A percentile compares a stretch with the other conserved stretches of the same genome.
Conservation (phyloP, 139 green algal genomes). For the Chlamydomonas sphaeroides region DNA sequence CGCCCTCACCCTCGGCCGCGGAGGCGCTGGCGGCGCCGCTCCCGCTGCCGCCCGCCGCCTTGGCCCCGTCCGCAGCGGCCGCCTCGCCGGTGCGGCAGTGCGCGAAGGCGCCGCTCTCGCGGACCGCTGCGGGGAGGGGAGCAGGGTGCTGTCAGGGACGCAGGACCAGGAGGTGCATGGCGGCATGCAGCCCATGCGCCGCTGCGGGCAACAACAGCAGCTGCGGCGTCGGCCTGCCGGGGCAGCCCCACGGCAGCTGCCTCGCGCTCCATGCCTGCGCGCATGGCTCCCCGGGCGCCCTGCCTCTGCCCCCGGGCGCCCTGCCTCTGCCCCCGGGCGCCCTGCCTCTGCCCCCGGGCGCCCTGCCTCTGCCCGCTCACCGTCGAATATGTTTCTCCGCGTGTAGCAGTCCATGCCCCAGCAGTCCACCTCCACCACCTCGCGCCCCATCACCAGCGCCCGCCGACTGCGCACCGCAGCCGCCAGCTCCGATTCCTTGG, state of each 20-base stretch:
- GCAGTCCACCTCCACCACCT: constrained; percentile 79
- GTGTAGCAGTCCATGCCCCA: constrained; percentile 93
- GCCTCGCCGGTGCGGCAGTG: constrained; percentile 43
- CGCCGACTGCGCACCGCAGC: constrained; percentile 38
- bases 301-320: too few relatives aligned
- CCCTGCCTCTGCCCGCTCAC: constrained; percentile 24
- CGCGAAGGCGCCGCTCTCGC: constrained; percentile 47
- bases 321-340: too few relatives aligned
- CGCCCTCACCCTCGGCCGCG: not conserved
- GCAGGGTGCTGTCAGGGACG: too few relatives aligned
- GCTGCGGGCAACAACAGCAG: too few relatives aligned
- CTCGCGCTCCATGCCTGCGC: too few relatives aligned
- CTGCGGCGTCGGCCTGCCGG: too few relatives aligned
- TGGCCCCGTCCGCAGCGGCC: too few relatives aligned
- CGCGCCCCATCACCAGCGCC: constrained; percentile 57
- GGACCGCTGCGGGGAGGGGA: constrained; percentile 17
- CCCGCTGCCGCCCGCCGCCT: not conserved
- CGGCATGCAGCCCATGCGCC: too few relatives aligned
- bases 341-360: not conserved
- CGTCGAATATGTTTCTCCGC: constrained; percentile 80
- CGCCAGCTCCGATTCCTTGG: constrained; percentile 43
- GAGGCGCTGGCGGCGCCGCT: not conserved
- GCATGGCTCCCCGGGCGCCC: too few relatives aligned
- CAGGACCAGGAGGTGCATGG: too few relatives aligned
- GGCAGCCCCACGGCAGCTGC: too few relatives aligned